Evolutionary conservation across 495 filamentous ascomycete genomes (phyloP), one percentile per base, ranked within the genome.

Genomic region (Talaromyces adpressus): DNA sequence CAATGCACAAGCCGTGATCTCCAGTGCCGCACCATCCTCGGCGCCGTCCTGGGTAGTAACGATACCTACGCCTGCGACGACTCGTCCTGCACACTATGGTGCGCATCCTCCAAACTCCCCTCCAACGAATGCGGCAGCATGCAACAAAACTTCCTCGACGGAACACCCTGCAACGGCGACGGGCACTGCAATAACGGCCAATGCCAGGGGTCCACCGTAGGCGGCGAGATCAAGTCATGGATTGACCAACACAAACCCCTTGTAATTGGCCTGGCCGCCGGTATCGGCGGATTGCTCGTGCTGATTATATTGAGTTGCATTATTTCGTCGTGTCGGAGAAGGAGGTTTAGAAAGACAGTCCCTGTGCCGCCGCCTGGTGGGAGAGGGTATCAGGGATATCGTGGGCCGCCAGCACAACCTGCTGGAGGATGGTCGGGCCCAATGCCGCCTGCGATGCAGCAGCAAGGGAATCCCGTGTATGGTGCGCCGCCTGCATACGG

Each of bases 71-170:
- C 93, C 11, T 98, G 95, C 74, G 85, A 89, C 59, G 79, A 73
- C 63, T 80, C 78, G 58, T 87, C 85, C 36, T 98, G 94, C 73
- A 79, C 78, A 58, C 75, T 98, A 23, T 86, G 85, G 34, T 98
- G 93, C 75, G 82, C 84, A 8, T 89, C 89, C 5, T 85, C 89
- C n/a, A 71, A 84, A 57, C 84, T 93, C 61, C 85, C 85, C 1
- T 67, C 74, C 11, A 81, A 81, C 69, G 81, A 79, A 45, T 96
- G 87, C 72, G 89, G 86, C 71, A 79, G 81, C 30, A 88, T 94
- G 79, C 85, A 91, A 68, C 92, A 97, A 73, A 93, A 96, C 72
- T 98, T 95, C 77, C 80, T 98, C 45, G 95, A 98, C 70, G 94
- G 94, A 12, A 98, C 94, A 7, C 80, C 85, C 3, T 98, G 94